phyloP scores from a whole-genome alignment of 2,329 filamentous ascomycete species.

The Aureobasidium musti region DNA sequence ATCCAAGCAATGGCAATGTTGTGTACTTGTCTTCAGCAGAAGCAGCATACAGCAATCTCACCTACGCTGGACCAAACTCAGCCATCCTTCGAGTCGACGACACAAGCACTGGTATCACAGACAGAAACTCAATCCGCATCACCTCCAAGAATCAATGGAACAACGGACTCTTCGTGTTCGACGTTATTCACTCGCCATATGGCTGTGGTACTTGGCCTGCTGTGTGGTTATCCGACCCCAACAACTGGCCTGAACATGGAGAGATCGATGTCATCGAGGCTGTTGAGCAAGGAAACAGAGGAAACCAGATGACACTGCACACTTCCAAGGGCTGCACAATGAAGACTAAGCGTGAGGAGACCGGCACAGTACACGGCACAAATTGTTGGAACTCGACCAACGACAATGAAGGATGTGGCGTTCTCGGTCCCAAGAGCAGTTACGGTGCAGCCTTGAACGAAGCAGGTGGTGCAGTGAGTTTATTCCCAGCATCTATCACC shows the following conservation, averaged over 20 bases:
- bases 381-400: constrained; percentile 37
- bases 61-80: constrained; percentile 35
- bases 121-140: constrained; percentile 64
- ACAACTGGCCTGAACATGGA: constrained; percentile 58
- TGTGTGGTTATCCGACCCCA: constrained; percentile 64
- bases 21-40: constrained; percentile 43
- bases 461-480: constrained; percentile 38
- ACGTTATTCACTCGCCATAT: constrained; percentile 63
- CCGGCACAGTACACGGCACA: constrained; percentile 35
- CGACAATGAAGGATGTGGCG: constrained; percentile 40
- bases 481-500: constrained; percentile 33
- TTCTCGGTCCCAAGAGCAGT: constrained; percentile 36
- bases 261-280: constrained; percentile 45
- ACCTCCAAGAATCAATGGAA: constrained; percentile 62
- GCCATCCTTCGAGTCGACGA: constrained; percentile 38
- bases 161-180: constrained; percentile 66
- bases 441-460: constrained; percentile 40
- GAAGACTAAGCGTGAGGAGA: constrained; percentile 42
- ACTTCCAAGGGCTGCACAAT: constrained; percentile 39
- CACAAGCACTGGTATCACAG: constrained; percentile 41
- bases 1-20: constrained; percentile 55
- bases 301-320: constrained; percentile 40
- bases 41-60: constrained; percentile 35
- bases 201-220: constrained; percentile 67
- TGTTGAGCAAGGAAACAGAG: constrained; percentile 39